Percentiles rank a stretch among this genome's conserved stretches.
These are phyloP conservation scores for Lachancea kluyveri DNA, from an alignment of 805 yeast species.

Conservation along the genomic window DNA sequence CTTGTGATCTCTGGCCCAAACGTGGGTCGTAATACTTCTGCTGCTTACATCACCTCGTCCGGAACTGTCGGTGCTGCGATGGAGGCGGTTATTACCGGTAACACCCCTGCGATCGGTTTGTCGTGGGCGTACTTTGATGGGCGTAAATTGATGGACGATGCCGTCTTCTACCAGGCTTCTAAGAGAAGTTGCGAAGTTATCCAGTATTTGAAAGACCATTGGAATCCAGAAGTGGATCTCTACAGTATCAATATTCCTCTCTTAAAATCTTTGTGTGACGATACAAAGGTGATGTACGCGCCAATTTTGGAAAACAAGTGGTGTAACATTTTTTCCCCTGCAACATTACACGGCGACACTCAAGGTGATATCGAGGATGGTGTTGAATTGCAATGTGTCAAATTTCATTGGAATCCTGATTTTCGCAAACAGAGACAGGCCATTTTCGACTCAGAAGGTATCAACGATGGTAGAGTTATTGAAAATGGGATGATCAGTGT, in stretches of 20 bases:
- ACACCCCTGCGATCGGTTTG: constrained; percentile 64
- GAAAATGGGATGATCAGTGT: constrained; percentile 59
- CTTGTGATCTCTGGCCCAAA: constrained; percentile 93
- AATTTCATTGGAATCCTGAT: constrained; percentile 81
- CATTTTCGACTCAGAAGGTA: constrained; percentile 49
- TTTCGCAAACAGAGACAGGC: constrained; percentile 42
- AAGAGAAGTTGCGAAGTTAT: constrained; percentile 59
- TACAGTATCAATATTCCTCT: constrained; percentile 85
- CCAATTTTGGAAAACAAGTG: constrained; percentile 81
- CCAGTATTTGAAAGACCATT: constrained; percentile 48
- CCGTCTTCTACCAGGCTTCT: constrained; percentile 58
- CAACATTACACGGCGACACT: constrained; percentile 13
- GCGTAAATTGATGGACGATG: constrained; percentile 42
- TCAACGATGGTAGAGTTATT: constrained; percentile 67
- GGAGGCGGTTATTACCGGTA: constrained; percentile 76
- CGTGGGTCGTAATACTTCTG: constrained; percentile 87
- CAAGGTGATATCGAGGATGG: constrained; percentile 45
- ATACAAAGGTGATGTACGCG: constrained; percentile 61
- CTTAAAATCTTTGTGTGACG: constrained; percentile 40
- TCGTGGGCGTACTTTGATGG: constrained; percentile 72
- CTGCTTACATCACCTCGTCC: constrained; percentile 80
- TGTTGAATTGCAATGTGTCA: constrained; percentile 36
- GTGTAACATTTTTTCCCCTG: constrained; percentile 53
- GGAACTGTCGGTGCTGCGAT: constrained; percentile 97
- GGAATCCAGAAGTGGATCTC: constrained; percentile 58